Evolutionary conservation across 176 grass and related monocot genomes (phyloP).

Genomic region (Ampelocalamus luodianensis): DNA sequence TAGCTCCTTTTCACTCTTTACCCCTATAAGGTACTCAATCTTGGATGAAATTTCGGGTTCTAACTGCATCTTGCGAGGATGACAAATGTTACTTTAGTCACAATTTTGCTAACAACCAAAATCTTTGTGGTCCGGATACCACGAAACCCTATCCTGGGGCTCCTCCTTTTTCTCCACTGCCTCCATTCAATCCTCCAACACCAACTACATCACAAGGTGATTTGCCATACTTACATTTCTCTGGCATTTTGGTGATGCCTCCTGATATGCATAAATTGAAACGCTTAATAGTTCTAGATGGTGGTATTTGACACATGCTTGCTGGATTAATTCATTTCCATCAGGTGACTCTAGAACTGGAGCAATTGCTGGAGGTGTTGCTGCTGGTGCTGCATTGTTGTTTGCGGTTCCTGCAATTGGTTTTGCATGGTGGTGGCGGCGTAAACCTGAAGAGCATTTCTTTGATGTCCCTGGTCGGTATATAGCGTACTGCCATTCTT

Average conservation of each 20-base stretch:
- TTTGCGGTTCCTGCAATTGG: slow-evolving; percentile 74
- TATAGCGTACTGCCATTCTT: neutral
- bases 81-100: slow-evolving; percentile 11
- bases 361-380: slow-evolving; percentile 78
- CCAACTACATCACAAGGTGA: slow-evolving; percentile 50
- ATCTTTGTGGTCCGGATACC: slow-evolving; percentile 74
- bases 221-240: slow-evolving; percentile 16
- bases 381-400: slow-evolving; percentile 69
- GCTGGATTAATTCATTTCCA: slow-evolving; percentile 2
- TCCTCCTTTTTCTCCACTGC: slow-evolving; percentile 81
- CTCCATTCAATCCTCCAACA: slow-evolving; percentile 61
- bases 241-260: neutral
- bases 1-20: slow-evolving; percentile 77
- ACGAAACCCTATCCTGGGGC: slow-evolving; percentile 60
- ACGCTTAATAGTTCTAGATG: neutral
- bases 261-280: neutral
- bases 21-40: slow-evolving; percentile 71
- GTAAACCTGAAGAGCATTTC: slow-evolving; percentile 83
- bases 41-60: slow-evolving; percentile 35
- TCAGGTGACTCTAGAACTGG: slow-evolving; percentile 61
- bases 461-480: slow-evolving; percentile 82
- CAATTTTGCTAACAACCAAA: slow-evolving; percentile 77
- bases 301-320: slow-evolving; percentile 28
- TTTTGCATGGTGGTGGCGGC: slow-evolving; percentile 70
- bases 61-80: slow-evolving; percentile 24